Base-by-base conservation (phyloP, 495 filamentous ascomycete genomes). In the Xylaria sp. region DNA sequence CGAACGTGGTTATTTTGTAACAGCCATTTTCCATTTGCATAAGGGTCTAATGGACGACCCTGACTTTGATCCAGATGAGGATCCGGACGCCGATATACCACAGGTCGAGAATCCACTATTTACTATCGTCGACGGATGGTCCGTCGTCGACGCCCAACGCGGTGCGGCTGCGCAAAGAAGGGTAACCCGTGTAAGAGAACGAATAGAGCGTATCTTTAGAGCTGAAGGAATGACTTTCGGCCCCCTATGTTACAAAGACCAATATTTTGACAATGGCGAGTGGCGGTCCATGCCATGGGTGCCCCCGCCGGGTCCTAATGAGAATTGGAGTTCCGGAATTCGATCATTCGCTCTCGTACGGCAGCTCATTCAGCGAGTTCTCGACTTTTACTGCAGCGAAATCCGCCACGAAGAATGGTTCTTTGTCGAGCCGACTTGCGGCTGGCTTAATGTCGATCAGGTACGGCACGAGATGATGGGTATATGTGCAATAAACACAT, bases 401-500 rank as follows among this genome's bases (percentile, higher is more conserved):
- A 4, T 1, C 3, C 55, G 11, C 33, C 35, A 69, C 37, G 17
- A 35, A 9, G 43, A 46, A 4, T n/a, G 14, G 0, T 35, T 61
- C 29, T 69, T 59, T 21, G 1, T 0, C 0, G 35, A 35, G 14
- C 57, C 67, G 41, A 61, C 55, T 29, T 61, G 55, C n/a, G 67
- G 67, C 40, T 69, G 67, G 67, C 24, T 69, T 4, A 52, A 69
- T 12, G 67, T 69, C 19, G 67, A 69, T 40, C 53, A 69, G 11
- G 67, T 69, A 5, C 33, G 67, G 26, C 21, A 61, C 48, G 67
- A 69, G 19, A 69, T 69, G 67, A 69, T 69, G 55, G 43, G 67
- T 8, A 61, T 69, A 12, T 69, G 55, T 40, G 67, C 53, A 8
- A 35, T 61, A 5, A 50, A 48, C 26, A 29, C 21, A 37, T 12